Evolutionary conservation across 345 rosid species (phyloP).

Genomic region (Pistacia integerrima): DNA sequence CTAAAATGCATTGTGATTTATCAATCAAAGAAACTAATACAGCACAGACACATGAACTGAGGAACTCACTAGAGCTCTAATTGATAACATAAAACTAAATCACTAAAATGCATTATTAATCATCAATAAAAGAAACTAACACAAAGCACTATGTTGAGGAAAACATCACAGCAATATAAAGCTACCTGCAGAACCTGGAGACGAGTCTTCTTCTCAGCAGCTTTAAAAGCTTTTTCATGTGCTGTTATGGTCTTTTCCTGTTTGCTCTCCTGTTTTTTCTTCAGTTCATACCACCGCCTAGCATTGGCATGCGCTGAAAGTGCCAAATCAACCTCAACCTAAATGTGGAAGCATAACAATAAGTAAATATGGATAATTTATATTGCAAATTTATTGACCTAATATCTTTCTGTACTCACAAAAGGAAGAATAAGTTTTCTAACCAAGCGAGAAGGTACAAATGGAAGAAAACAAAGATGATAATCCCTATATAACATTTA

Average conservation of each 20-base stretch:
- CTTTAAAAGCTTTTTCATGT: slow-evolving; percentile 94
- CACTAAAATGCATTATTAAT: background rate
- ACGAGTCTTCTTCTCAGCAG: slow-evolving; percentile 94
- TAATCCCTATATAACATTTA: background rate
- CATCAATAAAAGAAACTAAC: no score
- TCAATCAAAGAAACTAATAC: no score
- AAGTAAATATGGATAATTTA: background rate
- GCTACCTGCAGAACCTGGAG: slow-evolving; percentile 89
- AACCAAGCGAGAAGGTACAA: background rate
- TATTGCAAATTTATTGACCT: background rate
- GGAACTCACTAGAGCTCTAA: background rate
- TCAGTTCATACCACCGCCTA: slow-evolving; percentile 89
- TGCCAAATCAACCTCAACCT: slow-evolving; percentile 98
- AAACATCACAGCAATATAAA: slow-evolving; percentile 14
- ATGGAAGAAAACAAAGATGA: background rate
- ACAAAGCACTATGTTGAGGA: background rate
- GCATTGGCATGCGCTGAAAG: slow-evolving; percentile 98
- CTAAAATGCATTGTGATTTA: background rate
- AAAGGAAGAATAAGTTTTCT: background rate
- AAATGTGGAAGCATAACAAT: slow-evolving; percentile 1
- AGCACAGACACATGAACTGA: background rate
- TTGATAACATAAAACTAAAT: background rate
- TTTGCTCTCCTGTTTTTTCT: slow-evolving; percentile 92
- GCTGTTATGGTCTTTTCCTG: slow-evolving; percentile 94
- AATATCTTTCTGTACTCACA: background rate